phyloP scores from a whole-genome alignment of 768 basidiomycete genomes.

The Obba rivulosa region DNA sequence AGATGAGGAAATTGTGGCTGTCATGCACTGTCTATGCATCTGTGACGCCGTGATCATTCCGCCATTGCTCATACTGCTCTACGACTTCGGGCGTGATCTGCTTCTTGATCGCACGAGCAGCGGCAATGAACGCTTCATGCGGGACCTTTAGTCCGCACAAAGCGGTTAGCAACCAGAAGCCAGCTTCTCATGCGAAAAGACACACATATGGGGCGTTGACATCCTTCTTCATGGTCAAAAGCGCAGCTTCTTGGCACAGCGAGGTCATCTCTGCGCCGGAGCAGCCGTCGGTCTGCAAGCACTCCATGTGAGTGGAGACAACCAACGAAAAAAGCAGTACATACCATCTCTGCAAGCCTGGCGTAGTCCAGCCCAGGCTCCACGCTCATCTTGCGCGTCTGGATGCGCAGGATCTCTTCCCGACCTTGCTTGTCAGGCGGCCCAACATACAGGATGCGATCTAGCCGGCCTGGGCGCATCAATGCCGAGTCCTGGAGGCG shows the following conservation, averaged over 20 bases:
- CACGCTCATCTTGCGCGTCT: constrained; percentile 75
- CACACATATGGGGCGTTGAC: constrained; percentile 73
- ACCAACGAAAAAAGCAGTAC: constrained; percentile 8
- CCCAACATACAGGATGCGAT: constrained; percentile 91
- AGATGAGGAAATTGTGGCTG: too few species aligned
- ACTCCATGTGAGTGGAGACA: not conserved
- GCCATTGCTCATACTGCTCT: constrained; percentile 69
- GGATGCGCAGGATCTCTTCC: constrained; percentile 80
- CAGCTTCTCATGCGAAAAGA: constrained; percentile 6
- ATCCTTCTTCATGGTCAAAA: constrained; percentile 86
- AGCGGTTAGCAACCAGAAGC: not conserved
- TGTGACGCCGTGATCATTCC: constrained; percentile 20
- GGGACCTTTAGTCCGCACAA: constrained; percentile 53
- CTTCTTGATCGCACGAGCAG: constrained; percentile 63
- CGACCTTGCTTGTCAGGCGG: constrained; percentile 80
- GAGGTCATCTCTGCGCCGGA: constrained; percentile 93
- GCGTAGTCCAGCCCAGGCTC: constrained; percentile 62
- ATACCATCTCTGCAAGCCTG: constrained; percentile 66
- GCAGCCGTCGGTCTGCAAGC: constrained; percentile 79
- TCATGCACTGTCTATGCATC: constrained; percentile 6
- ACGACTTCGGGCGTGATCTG: constrained; percentile 85
- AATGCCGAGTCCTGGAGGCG: constrained; percentile 81
- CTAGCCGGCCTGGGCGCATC: constrained; percentile 91
- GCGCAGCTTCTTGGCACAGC: constrained; percentile 93
- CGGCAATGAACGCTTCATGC: constrained; percentile 63